Evolutionary conservation across 2,329 filamentous ascomycete species (phyloP), one percentile per base, ranked within the genome.

Genomic region (Penicillium sp.): DNA sequence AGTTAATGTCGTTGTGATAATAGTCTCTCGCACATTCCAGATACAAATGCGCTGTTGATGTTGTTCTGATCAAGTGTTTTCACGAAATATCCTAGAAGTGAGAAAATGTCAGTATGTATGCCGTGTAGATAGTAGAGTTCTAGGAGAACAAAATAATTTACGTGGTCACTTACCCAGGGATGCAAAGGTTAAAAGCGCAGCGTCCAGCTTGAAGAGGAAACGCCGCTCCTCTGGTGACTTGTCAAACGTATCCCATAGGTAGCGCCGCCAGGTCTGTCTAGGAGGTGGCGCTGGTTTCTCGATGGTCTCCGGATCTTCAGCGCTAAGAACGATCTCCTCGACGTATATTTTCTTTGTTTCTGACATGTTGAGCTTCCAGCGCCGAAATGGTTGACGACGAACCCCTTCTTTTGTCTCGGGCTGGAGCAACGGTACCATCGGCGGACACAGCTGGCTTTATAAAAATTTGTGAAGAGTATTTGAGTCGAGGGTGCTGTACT

Each of bases 221-320:
- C 74, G 73, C 6, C 82, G 75, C 66, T 85, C 82, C 59, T 83
- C 78, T 0, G 78, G 80, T 0, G 80, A 76, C 64, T 84, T 84
- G 66, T 85, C 83, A 21, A 84, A 76, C 1, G 79, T 82, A 70
- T 85, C 83, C 83, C 82, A 85, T 50, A 85, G 71, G 59, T 83
- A 84, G 64, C 77, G 79, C 49, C 78, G 74, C 82, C 82, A 84
- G 73, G 23, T 46, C 17, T 26, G 21, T 64, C 77, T 78, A 3
- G 64, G 66, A 41, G 15, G 2, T 3, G 35, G 5, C 2, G 26
- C 26, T 26, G 35, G 9, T 41, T 13, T 41, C 1, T 6, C 35
- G 2, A 13, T 41, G 9, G 8, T 41, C 4, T 41, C 35, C 0
- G 11, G 35, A 15, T 17, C 9, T 13, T 41, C 11, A 1, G 35